Conservation (phyloP, 768 basidiomycete species). For the Lentinula boryana region DNA sequence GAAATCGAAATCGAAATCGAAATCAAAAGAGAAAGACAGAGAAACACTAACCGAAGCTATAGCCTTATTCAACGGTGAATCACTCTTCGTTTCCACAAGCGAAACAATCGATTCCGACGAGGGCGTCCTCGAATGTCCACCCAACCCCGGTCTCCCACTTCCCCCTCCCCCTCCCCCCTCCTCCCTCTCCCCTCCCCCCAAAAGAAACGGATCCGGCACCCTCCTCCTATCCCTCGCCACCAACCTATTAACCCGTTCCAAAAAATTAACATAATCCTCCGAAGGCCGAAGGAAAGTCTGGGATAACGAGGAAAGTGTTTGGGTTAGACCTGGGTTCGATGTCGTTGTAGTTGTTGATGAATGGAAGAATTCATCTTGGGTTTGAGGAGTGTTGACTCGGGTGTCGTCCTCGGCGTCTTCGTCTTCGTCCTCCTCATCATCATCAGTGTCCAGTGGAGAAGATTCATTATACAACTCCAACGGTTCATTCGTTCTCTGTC, state of each 20-base stretch:
- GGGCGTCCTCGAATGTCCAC: constrained; percentile 68
- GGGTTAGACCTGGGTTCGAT: too few species aligned
- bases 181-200: constrained; percentile 16
- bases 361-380: too few species aligned
- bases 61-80: constrained; percentile 91
- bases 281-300: not conserved
- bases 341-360: too few species aligned
- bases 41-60: constrained; percentile 65
- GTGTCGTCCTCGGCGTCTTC: too few species aligned
- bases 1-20: too few species aligned
- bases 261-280: constrained; percentile 68
- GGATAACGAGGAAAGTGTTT: too few species aligned
- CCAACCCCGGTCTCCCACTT: constrained; percentile 70
- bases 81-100: constrained; percentile 86
- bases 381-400: too few species aligned
- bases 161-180: constrained; percentile 19
- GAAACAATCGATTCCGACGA: constrained; percentile 91
- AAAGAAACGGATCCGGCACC: constrained; percentile 84
- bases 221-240: constrained; percentile 77
- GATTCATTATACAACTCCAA: too few species aligned
- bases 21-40: not conserved
- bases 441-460: too few species aligned
- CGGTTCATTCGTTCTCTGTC: too few species aligned
- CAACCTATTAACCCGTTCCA: constrained; percentile 78
- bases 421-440: too few species aligned